A percentile compares a stretch with the other conserved stretches of the same genome.
phyloP scores from a whole-genome alignment of 306 rosid genomes.

The Dicorynia guianensis region DNA sequence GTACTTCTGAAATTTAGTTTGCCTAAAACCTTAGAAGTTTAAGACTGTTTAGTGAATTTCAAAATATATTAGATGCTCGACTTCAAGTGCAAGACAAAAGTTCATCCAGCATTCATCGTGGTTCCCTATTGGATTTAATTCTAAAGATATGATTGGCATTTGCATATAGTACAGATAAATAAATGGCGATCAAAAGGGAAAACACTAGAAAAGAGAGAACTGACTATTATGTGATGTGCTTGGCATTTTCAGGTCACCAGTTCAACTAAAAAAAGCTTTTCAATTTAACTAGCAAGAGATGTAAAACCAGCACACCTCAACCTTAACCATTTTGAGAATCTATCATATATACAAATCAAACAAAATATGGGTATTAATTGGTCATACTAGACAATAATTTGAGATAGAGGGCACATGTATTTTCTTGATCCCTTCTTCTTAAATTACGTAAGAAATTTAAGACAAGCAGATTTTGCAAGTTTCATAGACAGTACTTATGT shows the following conservation, averaged over 20 bases:
- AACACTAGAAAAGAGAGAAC: background rate
- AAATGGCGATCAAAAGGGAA: background rate
- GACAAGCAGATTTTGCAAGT: slow-evolving; percentile 2
- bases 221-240: background rate
- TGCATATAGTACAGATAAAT: background rate
- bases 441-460: background rate
- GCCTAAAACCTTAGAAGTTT: too few species aligned
- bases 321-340: slow-evolving; percentile 8
- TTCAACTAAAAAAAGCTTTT: background rate
- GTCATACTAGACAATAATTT: background rate
- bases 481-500: background rate
- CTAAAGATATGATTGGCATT: background rate
- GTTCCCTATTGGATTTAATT: background rate
- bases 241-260: background rate
- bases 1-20: too few species aligned
- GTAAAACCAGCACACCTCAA: background rate
- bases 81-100: too few species aligned
- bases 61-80: too few species aligned
- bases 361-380: background rate
- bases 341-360: background rate
- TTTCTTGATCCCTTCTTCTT: background rate
- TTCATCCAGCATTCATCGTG: background rate
- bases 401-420: slow-evolving; percentile 1
- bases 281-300: background rate
- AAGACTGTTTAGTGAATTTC: too few species aligned